Conservation (phyloP, 805 yeast species). For the Saturnispora ahearnii region DNA sequence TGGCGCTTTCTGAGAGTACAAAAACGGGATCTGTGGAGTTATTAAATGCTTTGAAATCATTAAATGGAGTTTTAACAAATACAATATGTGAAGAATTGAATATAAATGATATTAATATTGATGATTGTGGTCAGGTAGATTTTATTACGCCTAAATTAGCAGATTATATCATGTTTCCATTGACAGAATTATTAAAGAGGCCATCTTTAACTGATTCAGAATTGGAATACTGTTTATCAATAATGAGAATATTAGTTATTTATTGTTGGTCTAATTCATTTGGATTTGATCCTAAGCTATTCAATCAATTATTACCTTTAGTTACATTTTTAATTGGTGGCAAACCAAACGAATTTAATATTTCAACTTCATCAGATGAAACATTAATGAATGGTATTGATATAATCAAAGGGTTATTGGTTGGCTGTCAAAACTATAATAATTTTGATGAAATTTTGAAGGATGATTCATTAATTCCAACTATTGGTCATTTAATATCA, state of each 20-base stretch:
- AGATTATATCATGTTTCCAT: slow-evolving; percentile 55
- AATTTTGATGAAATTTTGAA: slow-evolving; percentile 21
- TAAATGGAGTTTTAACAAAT: slow-evolving; percentile 18
- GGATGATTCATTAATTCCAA: slow-evolving; percentile 31
- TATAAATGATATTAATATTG: slow-evolving; percentile 1
- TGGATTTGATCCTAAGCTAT: slow-evolving; percentile 32
- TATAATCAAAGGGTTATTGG: slow-evolving; percentile 25
- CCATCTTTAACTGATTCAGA: slow-evolving; percentile 37
- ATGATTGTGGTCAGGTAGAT: neutral
- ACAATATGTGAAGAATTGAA: neutral
- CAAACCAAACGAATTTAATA: slow-evolving; percentile 28
- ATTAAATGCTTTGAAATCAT: slow-evolving; percentile 26
- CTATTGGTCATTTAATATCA: slow-evolving; percentile 40
- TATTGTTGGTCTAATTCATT: slow-evolving; percentile 40
- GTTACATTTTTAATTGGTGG: slow-evolving; percentile 40
- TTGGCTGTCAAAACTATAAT: slow-evolving; percentile 27
- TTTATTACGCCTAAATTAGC: slow-evolving; percentile 36
- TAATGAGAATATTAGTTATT: slow-evolving; percentile 35
- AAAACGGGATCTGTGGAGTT: slow-evolving; percentile 26
- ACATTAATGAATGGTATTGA: slow-evolving; percentile 30
- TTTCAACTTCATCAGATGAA: slow-evolving; percentile 27
- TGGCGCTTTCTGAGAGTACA: slow-evolving; percentile 34
- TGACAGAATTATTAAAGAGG: slow-evolving; percentile 44
- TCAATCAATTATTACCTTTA: slow-evolving; percentile 39
- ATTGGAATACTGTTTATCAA: slow-evolving; percentile 36